A percentile compares a stretch with the other conserved stretches of the same genome.
phyloP scores from a whole-genome alignment of 495 filamentous ascomycete species.

The Daldinia bambusicola region DNA sequence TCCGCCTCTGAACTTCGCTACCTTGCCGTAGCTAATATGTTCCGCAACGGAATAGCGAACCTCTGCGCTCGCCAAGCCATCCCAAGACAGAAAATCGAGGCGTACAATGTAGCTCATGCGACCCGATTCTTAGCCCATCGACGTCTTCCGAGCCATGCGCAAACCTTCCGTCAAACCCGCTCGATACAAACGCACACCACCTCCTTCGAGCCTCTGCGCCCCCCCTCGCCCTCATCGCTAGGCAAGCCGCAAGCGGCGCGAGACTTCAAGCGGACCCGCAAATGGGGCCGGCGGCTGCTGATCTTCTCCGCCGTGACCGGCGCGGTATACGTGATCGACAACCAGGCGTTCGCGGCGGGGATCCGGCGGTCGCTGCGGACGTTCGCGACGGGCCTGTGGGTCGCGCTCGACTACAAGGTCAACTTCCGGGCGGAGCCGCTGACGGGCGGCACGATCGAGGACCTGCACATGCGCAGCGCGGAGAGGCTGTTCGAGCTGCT shows the following conservation, averaged over 20 bases:
- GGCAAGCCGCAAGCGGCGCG: slow-evolving; percentile 74
- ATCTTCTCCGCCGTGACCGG: slow-evolving; percentile 69
- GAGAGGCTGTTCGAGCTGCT: slow-evolving; percentile 82
- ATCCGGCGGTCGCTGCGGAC: slow-evolving; percentile 83
- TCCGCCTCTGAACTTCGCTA: slow-evolving; percentile 30
- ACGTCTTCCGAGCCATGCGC: slow-evolving; percentile 25
- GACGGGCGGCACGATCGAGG: slow-evolving; percentile 70
- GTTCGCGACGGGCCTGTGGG: slow-evolving; percentile 79
- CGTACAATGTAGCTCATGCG: slow-evolving; percentile 1
- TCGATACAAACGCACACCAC: slow-evolving; percentile 37
- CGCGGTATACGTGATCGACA: slow-evolving; percentile 72
- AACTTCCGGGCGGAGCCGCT: slow-evolving; percentile 88
- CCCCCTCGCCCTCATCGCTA: slow-evolving; percentile 82
- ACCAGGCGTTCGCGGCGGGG: slow-evolving; percentile 76
- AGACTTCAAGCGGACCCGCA: slow-evolving; percentile 72
- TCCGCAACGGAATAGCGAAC: slow-evolving; percentile 43
- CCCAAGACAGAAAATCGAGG: slow-evolving; percentile 10
- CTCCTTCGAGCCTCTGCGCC: slow-evolving; percentile 75
- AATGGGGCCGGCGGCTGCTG: slow-evolving; percentile 79
- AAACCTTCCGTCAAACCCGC: slow-evolving; percentile 20
- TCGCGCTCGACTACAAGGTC: slow-evolving; percentile 93
- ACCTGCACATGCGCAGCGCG: slow-evolving; percentile 83
- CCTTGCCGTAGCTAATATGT: slow-evolving; percentile 39
- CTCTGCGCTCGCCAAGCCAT: slow-evolving; percentile 35
- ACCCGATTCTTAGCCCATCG: slow-evolving; percentile 27